A percentile compares a stretch with the other conserved stretches of the same genome.
These are phyloP conservation scores for Curvularia hawaiiensis DNA, from an alignment of 2,329 filamentous ascomycete genomes.

Conservation along the genomic window DNA sequence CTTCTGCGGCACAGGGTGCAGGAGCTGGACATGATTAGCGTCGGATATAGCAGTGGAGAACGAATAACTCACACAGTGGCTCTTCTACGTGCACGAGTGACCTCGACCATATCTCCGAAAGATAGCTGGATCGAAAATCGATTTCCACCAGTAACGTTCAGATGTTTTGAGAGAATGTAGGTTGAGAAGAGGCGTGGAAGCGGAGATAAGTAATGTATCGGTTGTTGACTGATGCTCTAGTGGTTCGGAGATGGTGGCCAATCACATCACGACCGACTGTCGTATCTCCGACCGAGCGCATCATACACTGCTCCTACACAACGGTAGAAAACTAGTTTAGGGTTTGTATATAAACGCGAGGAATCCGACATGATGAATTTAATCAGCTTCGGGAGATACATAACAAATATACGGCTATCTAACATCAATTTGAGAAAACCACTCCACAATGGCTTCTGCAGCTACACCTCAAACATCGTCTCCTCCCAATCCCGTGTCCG, in stretches of 20 bases:
- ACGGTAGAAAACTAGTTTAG: not conserved
- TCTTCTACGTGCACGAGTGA: conserved; percentile 46
- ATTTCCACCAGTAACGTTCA: not conserved
- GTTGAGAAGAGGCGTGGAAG: not conserved
- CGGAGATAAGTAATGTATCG: conserved; percentile 5
- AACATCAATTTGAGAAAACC: not conserved
- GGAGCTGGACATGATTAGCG: conserved; percentile 47
- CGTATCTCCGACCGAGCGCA: conserved; percentile 10
- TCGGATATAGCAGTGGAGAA: not conserved
- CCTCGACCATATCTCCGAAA: conserved; percentile 24
- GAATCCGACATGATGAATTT: not conserved
- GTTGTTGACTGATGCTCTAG: not conserved
- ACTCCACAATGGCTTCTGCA: not conserved
- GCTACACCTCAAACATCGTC: not conserved
- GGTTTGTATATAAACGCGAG: not conserved
- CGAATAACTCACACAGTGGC: conserved; percentile 49
- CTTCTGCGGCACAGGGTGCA: conserved; percentile 64
- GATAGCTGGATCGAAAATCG: not conserved
- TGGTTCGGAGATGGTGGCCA: not conserved
- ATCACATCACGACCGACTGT: not conserved
- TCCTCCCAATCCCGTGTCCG: not conserved
- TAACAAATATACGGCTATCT: not conserved
- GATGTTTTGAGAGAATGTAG: not conserved
- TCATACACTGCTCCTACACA: conserved; percentile 17
- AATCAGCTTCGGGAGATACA: not conserved